Evolutionary conservation across 1,284 basidiomycete genomes (phyloP), one percentile per base, ranked within the genome.

Genomic region (Fomitopsis pinicola): DNA sequence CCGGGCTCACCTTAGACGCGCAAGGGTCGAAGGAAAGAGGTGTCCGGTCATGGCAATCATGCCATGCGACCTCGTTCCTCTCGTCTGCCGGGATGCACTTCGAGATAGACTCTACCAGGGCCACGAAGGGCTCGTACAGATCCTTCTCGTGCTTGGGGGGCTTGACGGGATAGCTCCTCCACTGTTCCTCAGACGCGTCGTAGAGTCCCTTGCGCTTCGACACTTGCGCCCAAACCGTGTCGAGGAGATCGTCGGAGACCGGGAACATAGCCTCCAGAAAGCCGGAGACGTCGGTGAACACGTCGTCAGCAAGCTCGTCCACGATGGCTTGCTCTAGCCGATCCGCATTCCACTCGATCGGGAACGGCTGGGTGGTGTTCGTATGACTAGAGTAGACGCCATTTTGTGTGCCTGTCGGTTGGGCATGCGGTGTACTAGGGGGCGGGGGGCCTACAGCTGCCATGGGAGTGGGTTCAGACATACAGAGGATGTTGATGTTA

Each of bases 111-210:
- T 36, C 8, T 4, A 53, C 30, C 10, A 53, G 50, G 3, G 12
- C 5, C 2, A 58, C 42, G 33, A 58, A 58, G 5, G 56, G 56
- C 14, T 44, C 28, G 56, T 58, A 48, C 22, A 58, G n/a, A 12
- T 58, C 30, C 6, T 17, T 15, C 33, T 36, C 56, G 22, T 46
- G 22, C 10, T 19, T 46, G 5, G 42, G n/a, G 4, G 78, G 78
- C 74, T 67, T 1, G 67, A 26, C 62, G 56, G 80, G 80, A 35
- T 35, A 53, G 4, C 14, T n/a, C 1, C 12, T 1, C 50, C 50
- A 53, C 50, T 17, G 35, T 5, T 35, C 17, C 2, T 8, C 6
- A 9, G 2, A 2, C 22, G 14, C 6, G 7, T 17, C 14, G 14
- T 53, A 33, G 5, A 5, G 28, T 14, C 28, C 28, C 2, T n/a